Percentiles rank a stretch among this genome's conserved stretches.
Conservation (phyloP, 495 filamentous ascomycete genomes). For the Podospora australis region DNA sequence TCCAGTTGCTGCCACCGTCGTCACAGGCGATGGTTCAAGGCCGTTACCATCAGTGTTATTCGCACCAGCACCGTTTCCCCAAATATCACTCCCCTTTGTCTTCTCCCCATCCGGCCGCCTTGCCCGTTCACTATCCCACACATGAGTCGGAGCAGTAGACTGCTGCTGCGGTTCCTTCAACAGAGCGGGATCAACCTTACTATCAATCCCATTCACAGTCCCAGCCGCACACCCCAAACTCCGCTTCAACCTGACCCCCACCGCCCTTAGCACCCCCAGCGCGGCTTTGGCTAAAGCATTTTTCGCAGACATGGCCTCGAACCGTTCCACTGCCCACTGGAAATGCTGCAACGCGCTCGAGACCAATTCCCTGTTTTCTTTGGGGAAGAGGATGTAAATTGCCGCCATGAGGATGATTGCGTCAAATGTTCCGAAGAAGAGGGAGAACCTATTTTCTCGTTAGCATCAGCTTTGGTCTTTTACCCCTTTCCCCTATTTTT, state of each 20-base stretch:
- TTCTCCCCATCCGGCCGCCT: too few species aligned
- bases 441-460: constrained; percentile 26
- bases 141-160: not conserved
- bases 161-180: not conserved
- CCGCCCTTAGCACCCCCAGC: constrained; percentile 44
- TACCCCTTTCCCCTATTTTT: too few species aligned
- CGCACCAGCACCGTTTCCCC: not conserved
- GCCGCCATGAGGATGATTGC: constrained; percentile 55
- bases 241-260: constrained; percentile 39
- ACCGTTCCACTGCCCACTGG: constrained; percentile 46
- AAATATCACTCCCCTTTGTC: not conserved
- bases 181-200: constrained; percentile 2
- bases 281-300: constrained; percentile 49
- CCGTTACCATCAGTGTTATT: not conserved
- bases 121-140: too few species aligned
- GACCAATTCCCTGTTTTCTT: constrained; percentile 37
- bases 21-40: not conserved
- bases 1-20: not conserved
- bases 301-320: constrained; percentile 42
- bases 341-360: constrained; percentile 44
- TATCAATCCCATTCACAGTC: too few species aligned
- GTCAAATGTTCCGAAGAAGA: constrained; percentile 57
- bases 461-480: not conserved
- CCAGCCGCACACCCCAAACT: too few species aligned
- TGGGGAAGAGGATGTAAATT: constrained; percentile 50